Evolutionary conservation across 2,329 filamentous ascomycete genomes (phyloP).

Genomic region (Fusarium kyushuense): DNA sequence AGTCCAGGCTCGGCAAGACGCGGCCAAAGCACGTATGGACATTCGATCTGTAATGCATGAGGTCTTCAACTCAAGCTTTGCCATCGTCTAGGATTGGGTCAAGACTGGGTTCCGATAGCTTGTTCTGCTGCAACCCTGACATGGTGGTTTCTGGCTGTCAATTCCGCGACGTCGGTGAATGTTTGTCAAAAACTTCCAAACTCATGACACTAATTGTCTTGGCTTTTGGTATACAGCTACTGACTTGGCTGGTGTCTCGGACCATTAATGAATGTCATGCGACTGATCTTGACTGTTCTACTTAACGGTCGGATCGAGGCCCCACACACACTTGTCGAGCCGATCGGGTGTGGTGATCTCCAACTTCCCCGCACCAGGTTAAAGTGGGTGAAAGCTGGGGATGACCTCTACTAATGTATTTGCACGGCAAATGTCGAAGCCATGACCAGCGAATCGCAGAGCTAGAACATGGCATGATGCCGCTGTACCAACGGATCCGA

Average conservation of each 20-base stretch:
- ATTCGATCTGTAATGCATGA: constrained; percentile 61
- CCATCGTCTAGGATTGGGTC: constrained; percentile 56
- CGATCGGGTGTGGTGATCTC: constrained; percentile 46
- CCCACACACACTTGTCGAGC: constrained; percentile 45
- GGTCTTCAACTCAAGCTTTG: constrained; percentile 65
- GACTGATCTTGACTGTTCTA: constrained; percentile 14
- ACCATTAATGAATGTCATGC: constrained; percentile 13
- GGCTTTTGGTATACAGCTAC: constrained; percentile 3
- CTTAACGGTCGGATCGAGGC: constrained; percentile 43
- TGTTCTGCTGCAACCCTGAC: background rate
- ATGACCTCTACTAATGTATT: constrained; percentile 5
- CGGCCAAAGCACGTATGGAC: constrained; percentile 56
- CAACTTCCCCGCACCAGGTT: constrained; percentile 46
- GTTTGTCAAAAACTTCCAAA: constrained; percentile 1
- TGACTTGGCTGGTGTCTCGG: constrained; percentile 4
- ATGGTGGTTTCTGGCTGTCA: background rate
- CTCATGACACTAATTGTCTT: constrained; percentile 4
- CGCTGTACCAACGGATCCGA: constrained; percentile 27
- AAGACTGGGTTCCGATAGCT: background rate
- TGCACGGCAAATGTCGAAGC: constrained; percentile 2
- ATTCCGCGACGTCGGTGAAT: background rate
- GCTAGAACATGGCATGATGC: constrained; percentile 32
- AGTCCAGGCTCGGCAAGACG: constrained; percentile 59
- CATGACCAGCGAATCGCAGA: constrained; percentile 13
- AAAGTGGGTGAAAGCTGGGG: constrained; percentile 22